Evolutionary conservation across 306 rosid genomes (phyloP).

Genomic region (Sicyos edulis): DNA sequence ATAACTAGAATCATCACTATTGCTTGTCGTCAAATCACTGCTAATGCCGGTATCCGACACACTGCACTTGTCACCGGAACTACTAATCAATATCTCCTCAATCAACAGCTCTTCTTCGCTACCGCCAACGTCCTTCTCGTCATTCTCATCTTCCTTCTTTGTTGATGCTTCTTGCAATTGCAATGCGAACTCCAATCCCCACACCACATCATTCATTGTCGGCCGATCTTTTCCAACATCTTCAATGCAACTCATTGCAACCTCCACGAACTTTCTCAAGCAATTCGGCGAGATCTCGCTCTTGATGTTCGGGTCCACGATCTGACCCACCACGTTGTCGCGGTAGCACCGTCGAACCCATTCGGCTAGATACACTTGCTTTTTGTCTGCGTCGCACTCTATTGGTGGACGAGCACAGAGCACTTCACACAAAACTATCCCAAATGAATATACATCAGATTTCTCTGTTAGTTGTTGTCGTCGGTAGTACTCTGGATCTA

Average conservation of each 20-base stretch:
- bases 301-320: neutral
- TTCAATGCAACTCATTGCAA: conserved; percentile 30
- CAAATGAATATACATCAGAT: conserved; percentile 19
- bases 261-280: neutral
- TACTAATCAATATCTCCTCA: too few relatives aligned
- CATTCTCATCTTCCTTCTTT: neutral
- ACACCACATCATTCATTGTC: conserved; percentile 37
- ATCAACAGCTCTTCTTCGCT: neutral
- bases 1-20: neutral
- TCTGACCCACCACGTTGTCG: conserved; percentile 11
- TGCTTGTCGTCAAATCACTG: conserved; percentile 3
- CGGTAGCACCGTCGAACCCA: conserved; percentile 34
- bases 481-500: too few relatives aligned
- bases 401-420: conserved; percentile 38
- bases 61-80: neutral
- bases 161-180: conserved; percentile 13
- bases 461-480: too few relatives aligned
- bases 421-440: conserved; percentile 45
- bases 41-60: neutral
- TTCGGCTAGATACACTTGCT: conserved; percentile 27
- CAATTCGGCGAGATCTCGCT: neutral
- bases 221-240: conserved; percentile 41
- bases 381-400: conserved; percentile 11
- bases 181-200: neutral
- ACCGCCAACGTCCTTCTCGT: too few relatives aligned